A percentile compares a stretch with the other conserved stretches of the same genome.
Conservation (phyloP, 176 grass and related monocot species). For the Ampelocalamus luodianensis region DNA sequence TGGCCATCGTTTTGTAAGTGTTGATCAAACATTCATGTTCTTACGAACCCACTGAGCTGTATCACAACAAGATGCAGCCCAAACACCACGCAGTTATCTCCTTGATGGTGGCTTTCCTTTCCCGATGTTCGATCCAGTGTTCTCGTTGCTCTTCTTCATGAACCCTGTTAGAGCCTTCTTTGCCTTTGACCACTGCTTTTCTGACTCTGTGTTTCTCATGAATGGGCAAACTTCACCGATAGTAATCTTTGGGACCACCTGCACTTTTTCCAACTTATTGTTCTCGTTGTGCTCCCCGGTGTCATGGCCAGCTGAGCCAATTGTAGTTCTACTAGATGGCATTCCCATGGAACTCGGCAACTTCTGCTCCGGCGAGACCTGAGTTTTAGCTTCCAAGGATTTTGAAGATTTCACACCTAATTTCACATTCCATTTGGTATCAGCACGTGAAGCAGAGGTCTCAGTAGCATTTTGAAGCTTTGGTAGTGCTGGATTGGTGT, state of each 20-base stretch:
- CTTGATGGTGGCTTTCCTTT: conserved; percentile 52
- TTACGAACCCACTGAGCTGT: not conserved
- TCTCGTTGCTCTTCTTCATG: conserved; percentile 61
- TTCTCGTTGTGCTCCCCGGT: conserved; percentile 4
- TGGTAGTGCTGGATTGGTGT: conserved; percentile 40
- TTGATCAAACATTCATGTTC: not conserved
- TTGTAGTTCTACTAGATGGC: not conserved
- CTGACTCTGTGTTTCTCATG: conserved; percentile 79
- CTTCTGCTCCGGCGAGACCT: not conserved
- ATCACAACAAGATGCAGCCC: not conserved
- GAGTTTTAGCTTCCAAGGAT: conserved; percentile 15
- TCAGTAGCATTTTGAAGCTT: conserved; percentile 31
- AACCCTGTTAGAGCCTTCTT: conserved; percentile 73
- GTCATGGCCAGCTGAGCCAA: not conserved
- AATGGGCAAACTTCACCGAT: conserved; percentile 87
- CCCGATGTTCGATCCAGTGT: conserved; percentile 28
- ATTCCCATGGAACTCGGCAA: not conserved
- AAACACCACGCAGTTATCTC: conserved; percentile 25
- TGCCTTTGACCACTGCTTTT: conserved; percentile 78
- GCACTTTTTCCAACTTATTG: conserved; percentile 39
- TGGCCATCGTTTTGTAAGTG: not conserved
- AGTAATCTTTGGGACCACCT: conserved; percentile 69
- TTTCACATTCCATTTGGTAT: conserved; percentile 33
- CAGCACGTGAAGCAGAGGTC: not conserved
- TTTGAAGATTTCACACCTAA: not conserved